phyloP scores from a whole-genome alignment of 106 monocot genomes.

The Iris macrosiphon region DNA sequence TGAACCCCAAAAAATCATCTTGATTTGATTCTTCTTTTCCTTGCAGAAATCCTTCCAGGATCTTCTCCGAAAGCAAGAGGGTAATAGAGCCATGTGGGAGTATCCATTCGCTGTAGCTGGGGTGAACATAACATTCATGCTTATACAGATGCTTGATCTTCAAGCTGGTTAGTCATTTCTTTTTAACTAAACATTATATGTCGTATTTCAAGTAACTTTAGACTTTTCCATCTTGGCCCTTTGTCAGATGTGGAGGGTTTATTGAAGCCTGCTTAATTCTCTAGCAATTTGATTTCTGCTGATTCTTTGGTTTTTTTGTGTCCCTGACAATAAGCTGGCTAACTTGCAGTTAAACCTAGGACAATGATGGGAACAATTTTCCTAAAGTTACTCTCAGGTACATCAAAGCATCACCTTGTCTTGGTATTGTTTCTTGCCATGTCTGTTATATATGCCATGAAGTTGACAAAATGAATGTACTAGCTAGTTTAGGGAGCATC shows the following conservation, averaged over 20 bases:
- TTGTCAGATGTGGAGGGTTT: too few species aligned
- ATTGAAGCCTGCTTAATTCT: too few species aligned
- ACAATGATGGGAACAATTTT: constrained; percentile 27
- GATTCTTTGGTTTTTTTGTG: too few species aligned
- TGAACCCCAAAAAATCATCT: too few species aligned
- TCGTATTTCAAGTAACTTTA: too few species aligned
- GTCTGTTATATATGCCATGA: too few species aligned
- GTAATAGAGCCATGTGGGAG: constrained; percentile 79
- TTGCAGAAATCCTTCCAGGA: constrained; percentile 84
- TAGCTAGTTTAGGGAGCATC: too few species aligned
- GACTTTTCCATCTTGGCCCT: too few species aligned
- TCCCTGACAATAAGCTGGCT: neutral
- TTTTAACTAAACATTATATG: too few species aligned
- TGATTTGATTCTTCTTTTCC: neutral
- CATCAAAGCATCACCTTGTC: neutral
- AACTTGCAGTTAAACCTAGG: constrained; percentile 20
- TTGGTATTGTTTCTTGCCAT: neutral
- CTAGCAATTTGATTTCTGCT: too few species aligned
- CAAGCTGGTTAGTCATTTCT: constrained; percentile 14
- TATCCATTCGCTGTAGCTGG: constrained; percentile 98
- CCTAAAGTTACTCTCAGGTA: constrained; percentile 27
- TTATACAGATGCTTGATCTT: constrained; percentile 90
- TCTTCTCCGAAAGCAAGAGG: constrained; percentile 76
- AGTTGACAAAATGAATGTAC: too few species aligned
- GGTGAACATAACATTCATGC: constrained; percentile 97